A percentile compares a stretch with the other conserved stretches of the same genome.
phyloP scores from a whole-genome alignment of 768 basidiomycete species.

The Tremella fuciformis region DNA sequence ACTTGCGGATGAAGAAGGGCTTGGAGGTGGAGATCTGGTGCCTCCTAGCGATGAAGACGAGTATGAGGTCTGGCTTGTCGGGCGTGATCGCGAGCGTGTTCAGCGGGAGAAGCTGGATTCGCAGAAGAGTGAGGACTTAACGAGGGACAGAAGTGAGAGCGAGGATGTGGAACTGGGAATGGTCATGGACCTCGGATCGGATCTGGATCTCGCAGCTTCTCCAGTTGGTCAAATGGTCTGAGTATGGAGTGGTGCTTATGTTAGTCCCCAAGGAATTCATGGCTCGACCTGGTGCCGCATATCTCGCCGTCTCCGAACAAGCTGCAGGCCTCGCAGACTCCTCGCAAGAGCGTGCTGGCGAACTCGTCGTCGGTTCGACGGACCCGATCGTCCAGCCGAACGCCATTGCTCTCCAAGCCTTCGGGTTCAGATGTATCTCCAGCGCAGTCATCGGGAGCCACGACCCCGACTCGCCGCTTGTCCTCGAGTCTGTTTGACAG shows the following conservation, averaged over 20 bases:
- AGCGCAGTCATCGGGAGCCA: too few relatives aligned
- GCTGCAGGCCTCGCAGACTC: not conserved
- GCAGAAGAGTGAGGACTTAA: conserved; percentile 4
- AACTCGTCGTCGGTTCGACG: not conserved
- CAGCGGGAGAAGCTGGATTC: not conserved
- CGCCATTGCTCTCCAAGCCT: too few relatives aligned
- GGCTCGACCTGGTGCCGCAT: not conserved
- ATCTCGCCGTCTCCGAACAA: not conserved
- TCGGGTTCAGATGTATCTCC: too few relatives aligned
- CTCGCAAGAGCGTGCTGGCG: not conserved
- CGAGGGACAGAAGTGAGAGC: not conserved
- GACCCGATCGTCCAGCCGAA: too few relatives aligned
- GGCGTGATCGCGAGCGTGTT: not conserved
- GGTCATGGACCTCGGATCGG: not conserved
- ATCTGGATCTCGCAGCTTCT: not conserved
- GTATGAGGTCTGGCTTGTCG: conserved; percentile 28
- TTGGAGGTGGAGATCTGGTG: conserved; percentile 29
- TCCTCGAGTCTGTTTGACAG: too few relatives aligned
- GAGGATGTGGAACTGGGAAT: not conserved
- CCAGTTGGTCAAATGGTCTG: not conserved
- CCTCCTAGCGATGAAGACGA: conserved; percentile 37
- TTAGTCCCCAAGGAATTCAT: not conserved
- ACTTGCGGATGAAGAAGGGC: not conserved
- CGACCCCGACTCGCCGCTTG: too few relatives aligned
- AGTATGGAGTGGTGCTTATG: not conserved